Evolutionary conservation across 768 basidiomycete species (phyloP), one percentile per base, ranked within the genome.

Genomic region (Russula foetens): DNA sequence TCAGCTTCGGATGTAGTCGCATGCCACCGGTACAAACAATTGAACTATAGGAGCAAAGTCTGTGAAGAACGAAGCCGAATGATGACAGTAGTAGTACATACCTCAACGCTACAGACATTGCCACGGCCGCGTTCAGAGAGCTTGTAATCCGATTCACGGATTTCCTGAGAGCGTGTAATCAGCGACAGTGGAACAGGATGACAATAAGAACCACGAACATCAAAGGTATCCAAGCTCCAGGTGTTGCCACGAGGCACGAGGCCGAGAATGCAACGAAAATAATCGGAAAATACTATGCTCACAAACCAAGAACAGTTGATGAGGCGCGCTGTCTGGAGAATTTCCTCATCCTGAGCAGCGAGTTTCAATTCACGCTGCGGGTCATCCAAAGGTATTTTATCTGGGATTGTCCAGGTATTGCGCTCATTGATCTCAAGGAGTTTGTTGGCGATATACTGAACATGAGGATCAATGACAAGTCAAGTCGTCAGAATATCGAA

Each of bases 11-110:
- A 90, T 0, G 87, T 89, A 0, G 90, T 91, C 1, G 91, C 85
- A 48, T 93, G 91, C 91, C 91, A 83, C 77, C 88, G 81, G 71
- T 92, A 92, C 57, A 92, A 73, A 66, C 86, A 87, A 67, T 92
- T 92, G 76, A 92, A 92, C 86, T 89, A 43, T 7, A 65, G 33
- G 4, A 17, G 12, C 9, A 43, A 38, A 44, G 23, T 57, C 17
- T 43, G 41, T 35, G 41, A 29, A 19, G 19, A 5, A 38, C 3
- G 12, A n/a, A 49, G 14, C 9, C 43, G 19, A 14, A 44, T 8
- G 29, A 8, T 7, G 12, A 17, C 4, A 1, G 1, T 21, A 35
- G 7, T 19, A 17, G 52, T 44, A 60, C 19, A 43, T 62, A 86
- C 88, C 78, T 93, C 90, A 31, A 90, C 86, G 71, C 88, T 90